Base-by-base conservation (phyloP, 2,329 filamentous ascomycete genomes). In the Dactylellina parvicollis region DNA sequence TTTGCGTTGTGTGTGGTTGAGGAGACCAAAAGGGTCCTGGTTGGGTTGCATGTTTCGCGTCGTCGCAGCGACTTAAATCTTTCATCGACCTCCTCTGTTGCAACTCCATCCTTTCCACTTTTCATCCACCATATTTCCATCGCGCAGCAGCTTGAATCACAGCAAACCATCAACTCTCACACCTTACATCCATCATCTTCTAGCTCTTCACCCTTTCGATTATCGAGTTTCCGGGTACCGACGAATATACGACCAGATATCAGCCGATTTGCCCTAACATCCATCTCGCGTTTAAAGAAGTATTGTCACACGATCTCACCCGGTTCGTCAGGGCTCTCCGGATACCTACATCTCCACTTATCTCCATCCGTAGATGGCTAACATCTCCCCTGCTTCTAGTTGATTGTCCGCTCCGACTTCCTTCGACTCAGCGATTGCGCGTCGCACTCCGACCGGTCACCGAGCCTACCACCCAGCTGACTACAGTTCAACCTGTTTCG, bases 1-100 rank as follows among this genome's bases (percentile, higher is more conserved):
- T 46, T 50, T 72, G 67, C 38, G 67, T 72, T 72, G 67, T 28
- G 50, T 59, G 67, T 64, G 36, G 67, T 72, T 59, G 57, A 52
- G 57, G 40, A 49, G 44, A 50, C 47, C 57, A 16, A 57, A 70
- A 55, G 12, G 30, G 26, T 30, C 57, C 14, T 24, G 32, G 40
- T 57, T 42, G 9, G 24, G 16, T 16, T 42, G 40, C 38, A 20
- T 22, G 55, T 66, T 55, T 71, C 66, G 56, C 69, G 60, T 67
- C 61, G 59, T 57, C 54, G 55, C 56, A 60, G 36, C n/a, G n/a
- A 60, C 36, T 54, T 36, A 50, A 59, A 65, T 54, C 60, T 73
- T 67, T 20, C 60, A 56, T 60, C 36, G 16, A 32, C 20, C 42
- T 38, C 7, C 36, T 30, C 20, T n/a, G 30, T 40, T 47, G 8